Evolutionary conservation across 345 rosid species (phyloP).

Genomic region (Sonneratia caseolaris): DNA sequence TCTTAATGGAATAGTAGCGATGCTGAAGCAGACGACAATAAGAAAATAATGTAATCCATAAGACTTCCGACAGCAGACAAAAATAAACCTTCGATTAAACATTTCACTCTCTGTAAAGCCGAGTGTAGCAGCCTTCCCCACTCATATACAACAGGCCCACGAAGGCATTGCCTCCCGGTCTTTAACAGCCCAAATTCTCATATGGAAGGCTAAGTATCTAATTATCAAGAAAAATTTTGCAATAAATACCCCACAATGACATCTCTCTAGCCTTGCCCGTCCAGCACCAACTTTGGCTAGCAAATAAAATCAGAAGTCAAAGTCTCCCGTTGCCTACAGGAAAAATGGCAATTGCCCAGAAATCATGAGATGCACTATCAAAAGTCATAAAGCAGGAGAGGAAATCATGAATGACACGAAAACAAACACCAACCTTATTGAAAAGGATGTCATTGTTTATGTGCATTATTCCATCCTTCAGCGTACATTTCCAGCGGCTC

Average conservation of each 20-base stretch:
- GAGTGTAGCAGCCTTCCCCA: not conserved
- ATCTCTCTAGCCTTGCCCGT: not conserved
- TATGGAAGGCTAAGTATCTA: not conserved
- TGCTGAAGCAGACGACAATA: no score
- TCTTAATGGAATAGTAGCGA: no score
- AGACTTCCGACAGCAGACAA: not conserved
- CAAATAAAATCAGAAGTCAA: constrained; percentile 61
- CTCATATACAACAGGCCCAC: not conserved
- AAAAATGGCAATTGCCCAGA: not conserved
- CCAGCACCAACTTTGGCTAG: not conserved
- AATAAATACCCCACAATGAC: not conserved
- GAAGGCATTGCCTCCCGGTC: not conserved
- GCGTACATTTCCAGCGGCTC: constrained; percentile 90
- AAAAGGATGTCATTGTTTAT: constrained; percentile 90
- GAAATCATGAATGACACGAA: constrained; percentile 1
- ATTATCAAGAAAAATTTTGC: not conserved
- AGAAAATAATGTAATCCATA: not conserved
- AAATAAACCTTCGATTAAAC: not conserved
- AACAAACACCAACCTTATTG: constrained; percentile 50
- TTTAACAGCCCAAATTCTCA: not conserved
- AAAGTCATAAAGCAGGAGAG: not conserved
- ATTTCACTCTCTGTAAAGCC: not conserved
- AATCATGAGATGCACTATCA: constrained; percentile 4
- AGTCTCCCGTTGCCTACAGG: constrained; percentile 86
- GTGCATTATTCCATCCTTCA: constrained; percentile 98